Evolutionary conservation across 441 rosid genomes (phyloP).

Genomic region (Adansonia madagascariensis): DNA sequence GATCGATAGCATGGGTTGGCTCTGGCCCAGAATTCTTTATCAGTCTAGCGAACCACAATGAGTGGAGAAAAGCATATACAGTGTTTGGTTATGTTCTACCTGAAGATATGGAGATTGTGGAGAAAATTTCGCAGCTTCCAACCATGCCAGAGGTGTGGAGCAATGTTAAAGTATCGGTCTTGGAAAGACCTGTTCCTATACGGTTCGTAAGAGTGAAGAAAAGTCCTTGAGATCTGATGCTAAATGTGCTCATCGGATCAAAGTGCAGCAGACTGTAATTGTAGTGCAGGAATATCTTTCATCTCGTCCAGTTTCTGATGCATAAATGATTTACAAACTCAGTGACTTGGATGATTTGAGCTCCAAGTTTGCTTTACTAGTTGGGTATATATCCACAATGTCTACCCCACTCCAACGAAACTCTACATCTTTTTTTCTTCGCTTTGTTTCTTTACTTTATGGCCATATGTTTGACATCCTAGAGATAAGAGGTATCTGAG

Average conservation of each 20-base stretch:
- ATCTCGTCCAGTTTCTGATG: background rate
- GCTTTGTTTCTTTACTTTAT: too few species aligned
- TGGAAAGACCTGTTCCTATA: constrained; percentile 69
- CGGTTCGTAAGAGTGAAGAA: constrained; percentile 49
- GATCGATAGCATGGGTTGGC: constrained; percentile 89
- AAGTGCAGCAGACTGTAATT: background rate
- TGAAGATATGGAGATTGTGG: constrained; percentile 75
- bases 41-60: constrained; percentile 83
- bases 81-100: constrained; percentile 82
- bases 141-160: constrained; percentile 79
- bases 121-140: constrained; percentile 70
- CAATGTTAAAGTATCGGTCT: constrained; percentile 68
- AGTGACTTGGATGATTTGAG: background rate
- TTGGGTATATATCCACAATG: background rate
- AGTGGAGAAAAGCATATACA: constrained; percentile 76
- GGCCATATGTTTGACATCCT: too few species aligned
- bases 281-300: background rate
- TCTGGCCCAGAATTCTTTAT: constrained; percentile 91
- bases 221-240: constrained; percentile 32
- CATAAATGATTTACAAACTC: background rate
- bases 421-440: too few species aligned
- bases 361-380: background rate
- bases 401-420: background rate
- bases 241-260: background rate
- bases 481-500: too few species aligned